Conservation (phyloP, 208 protist species). For the Acanthamoeba royreba region DNA sequence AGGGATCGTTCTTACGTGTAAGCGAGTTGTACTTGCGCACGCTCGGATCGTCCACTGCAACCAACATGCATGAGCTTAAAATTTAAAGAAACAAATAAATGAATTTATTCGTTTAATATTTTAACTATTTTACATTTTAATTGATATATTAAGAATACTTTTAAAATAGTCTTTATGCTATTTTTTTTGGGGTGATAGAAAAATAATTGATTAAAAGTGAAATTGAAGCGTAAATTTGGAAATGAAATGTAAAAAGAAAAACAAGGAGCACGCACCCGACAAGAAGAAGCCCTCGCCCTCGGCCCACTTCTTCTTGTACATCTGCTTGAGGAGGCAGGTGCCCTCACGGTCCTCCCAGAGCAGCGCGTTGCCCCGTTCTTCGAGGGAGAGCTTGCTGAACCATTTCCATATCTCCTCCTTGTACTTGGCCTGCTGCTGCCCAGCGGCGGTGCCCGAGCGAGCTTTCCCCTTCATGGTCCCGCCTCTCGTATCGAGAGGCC, state of each 20-base stretch:
- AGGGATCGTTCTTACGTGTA: not conserved
- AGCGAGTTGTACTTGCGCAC: not conserved
- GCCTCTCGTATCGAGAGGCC: too few species aligned
- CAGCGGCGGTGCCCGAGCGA: too few species aligned
- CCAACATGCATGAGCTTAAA: not conserved
- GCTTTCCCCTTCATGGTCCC: too few species aligned
- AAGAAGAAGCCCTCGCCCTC: constrained; percentile 48
- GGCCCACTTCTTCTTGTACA: constrained; percentile 40
- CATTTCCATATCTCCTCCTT: constrained; percentile 31
- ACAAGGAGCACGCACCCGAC: not conserved
- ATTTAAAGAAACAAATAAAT: not conserved
- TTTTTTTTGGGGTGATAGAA: too few species aligned
- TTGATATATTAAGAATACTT: too few species aligned
- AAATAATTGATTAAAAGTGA: not conserved
- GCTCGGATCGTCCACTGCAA: not conserved
- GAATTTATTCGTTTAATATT: not conserved
- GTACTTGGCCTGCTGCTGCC: not conserved
- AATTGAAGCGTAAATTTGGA: not conserved
- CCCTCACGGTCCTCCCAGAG: constrained; percentile 39
- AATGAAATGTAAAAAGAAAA: not conserved
- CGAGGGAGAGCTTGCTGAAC: constrained; percentile 33
- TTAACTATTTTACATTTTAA: too few species aligned
- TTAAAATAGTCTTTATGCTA: too few species aligned
- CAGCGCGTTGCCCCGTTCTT: constrained; percentile 33
- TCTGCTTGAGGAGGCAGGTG: constrained; percentile 36